A percentile compares a stretch with the other conserved stretches of the same genome.
Evolutionary conservation across 257 asterid genomes (phyloP).

Genomic region (Apocynum venetum): DNA sequence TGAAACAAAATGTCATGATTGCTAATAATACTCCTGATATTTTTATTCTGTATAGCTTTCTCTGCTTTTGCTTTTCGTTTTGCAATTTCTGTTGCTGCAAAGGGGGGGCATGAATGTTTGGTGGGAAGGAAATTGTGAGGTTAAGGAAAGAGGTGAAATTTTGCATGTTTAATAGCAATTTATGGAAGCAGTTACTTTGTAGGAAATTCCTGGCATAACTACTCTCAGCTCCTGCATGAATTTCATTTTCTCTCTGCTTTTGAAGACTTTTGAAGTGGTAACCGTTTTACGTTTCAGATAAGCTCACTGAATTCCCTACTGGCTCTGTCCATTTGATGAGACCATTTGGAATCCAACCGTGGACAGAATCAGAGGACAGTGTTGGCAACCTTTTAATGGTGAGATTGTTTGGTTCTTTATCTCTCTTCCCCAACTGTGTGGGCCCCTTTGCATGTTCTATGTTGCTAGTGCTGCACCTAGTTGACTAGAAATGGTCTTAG

Average conservation of each 20-base stretch:
- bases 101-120: background rate
- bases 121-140: background rate
- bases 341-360: constrained; percentile 68
- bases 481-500: constrained; percentile 5
- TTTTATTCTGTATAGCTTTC: background rate
- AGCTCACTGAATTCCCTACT: constrained; percentile 68
- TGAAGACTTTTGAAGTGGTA: background rate
- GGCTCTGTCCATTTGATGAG: constrained; percentile 53
- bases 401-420: constrained; percentile 26
- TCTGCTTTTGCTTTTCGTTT: background rate
- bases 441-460: background rate
- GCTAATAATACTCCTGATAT: background rate
- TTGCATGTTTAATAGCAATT: background rate
- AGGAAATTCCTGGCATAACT: background rate
- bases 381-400: constrained; percentile 85
- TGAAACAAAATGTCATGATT: background rate
- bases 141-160: background rate
- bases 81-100: background rate
- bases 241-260: constrained; percentile 6
- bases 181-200: background rate
- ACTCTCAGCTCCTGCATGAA: constrained; percentile 7
- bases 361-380: constrained; percentile 69
- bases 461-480: background rate
- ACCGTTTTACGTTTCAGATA: constrained; percentile 42
- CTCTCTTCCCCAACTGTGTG: background rate